Conservation (phyloP, 2,329 filamentous ascomycete genomes). For the Fusarium coffeatum region DNA sequence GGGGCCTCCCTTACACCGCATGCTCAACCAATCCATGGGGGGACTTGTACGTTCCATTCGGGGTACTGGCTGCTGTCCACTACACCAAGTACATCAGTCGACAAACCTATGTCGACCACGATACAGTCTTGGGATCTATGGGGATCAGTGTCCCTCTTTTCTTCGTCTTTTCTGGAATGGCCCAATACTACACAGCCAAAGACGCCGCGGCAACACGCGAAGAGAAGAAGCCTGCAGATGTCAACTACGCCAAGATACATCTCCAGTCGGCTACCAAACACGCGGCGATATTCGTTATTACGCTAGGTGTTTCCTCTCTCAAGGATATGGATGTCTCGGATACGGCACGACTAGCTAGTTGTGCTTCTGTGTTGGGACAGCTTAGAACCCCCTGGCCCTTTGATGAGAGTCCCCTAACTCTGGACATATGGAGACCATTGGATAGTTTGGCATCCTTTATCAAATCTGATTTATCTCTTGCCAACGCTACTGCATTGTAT, state of each 20-base stretch:
- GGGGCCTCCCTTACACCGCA: slow-evolving; percentile 6
- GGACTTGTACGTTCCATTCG: slow-evolving; percentile 30
- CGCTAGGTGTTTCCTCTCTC: background rate
- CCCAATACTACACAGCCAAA: slow-evolving; percentile 34
- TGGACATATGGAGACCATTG: slow-evolving; percentile 4
- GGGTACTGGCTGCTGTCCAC: slow-evolving; percentile 1
- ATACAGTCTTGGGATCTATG: slow-evolving; percentile 25
- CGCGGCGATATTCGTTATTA: slow-evolving; percentile 17
- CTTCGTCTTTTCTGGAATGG: slow-evolving; percentile 26
- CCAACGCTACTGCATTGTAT: slow-evolving; percentile 8
- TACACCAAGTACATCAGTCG: slow-evolving; percentile 2
- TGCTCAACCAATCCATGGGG: slow-evolving; percentile 37
- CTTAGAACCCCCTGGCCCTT: slow-evolving; percentile 5
- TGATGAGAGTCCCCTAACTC: background rate
- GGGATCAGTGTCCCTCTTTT: slow-evolving; percentile 37
- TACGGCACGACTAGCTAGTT: slow-evolving; percentile 28
- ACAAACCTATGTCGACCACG: background rate
- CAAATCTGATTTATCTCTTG: background rate
- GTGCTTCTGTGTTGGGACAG: slow-evolving; percentile 28
- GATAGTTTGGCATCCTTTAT: background rate
- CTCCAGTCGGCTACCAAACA: slow-evolving; percentile 16
- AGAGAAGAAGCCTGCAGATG: slow-evolving; percentile 3
- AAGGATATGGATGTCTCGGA: slow-evolving; percentile 17
- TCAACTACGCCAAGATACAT: slow-evolving; percentile 8
- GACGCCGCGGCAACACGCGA: slow-evolving; percentile 19